Evolutionary conservation across 352 stramenopile genomes (phyloP).

Genomic region (Sclerospora graminicola): DNA sequence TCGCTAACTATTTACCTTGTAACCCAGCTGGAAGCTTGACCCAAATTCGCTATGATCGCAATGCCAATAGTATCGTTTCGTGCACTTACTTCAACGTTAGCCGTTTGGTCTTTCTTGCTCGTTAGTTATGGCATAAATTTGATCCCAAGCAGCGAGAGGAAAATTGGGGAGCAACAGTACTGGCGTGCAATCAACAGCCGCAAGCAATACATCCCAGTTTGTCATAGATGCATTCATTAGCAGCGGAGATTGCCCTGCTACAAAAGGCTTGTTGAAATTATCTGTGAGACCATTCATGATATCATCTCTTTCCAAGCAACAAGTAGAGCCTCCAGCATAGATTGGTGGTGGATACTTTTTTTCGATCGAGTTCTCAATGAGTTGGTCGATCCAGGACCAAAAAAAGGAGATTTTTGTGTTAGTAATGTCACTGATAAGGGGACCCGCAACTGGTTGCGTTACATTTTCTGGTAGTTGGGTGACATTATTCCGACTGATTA

Average conservation of each 20-base stretch:
- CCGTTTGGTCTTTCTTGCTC: not conserved
- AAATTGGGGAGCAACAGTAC: too few relatives aligned
- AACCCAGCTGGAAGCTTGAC: slow-evolving; percentile 63
- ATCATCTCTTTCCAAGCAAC: slow-evolving; percentile 3
- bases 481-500: not conserved
- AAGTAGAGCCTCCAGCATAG: not conserved
- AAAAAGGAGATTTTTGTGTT: slow-evolving; percentile 8
- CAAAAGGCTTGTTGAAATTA: not conserved
- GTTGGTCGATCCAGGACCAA: slow-evolving; percentile 8
- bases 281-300: not conserved
- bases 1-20: slow-evolving; percentile 59
- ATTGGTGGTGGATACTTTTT: not conserved
- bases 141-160: too few relatives aligned
- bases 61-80: too few relatives aligned
- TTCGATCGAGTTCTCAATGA: not conserved
- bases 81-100: not conserved
- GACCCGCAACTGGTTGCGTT: not conserved
- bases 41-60: too few relatives aligned
- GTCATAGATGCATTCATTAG: slow-evolving; percentile 6
- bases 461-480: slow-evolving; percentile 1
- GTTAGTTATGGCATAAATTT: not conserved
- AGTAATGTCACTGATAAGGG: not conserved
- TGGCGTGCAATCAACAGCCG: slow-evolving; percentile 1
- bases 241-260: not conserved
- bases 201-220: slow-evolving; percentile 1